Conservation (phyloP, 148 eudicot genomes). For the Euryodendron excelsum region DNA sequence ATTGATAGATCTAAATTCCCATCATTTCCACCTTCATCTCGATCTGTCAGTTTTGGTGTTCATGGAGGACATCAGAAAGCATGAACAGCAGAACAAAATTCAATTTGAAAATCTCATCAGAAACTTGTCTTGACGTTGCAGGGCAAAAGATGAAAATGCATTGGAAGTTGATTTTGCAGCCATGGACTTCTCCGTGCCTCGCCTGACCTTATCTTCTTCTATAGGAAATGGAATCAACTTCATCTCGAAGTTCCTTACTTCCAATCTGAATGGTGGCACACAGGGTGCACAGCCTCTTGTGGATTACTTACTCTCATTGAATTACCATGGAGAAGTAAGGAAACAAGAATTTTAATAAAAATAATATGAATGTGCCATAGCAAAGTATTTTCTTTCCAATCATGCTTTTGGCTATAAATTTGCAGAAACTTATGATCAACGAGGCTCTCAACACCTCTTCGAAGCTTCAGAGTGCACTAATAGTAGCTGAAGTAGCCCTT, state of each 20-base stretch:
- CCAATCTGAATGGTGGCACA: conserved; percentile 47
- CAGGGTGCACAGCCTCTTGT: conserved; percentile 63
- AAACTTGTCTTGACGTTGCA: conserved; percentile 26
- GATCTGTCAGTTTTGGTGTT: too few species aligned
- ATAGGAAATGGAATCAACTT: conserved; percentile 74
- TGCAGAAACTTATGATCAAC: conserved; percentile 87
- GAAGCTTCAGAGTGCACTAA: conserved; percentile 71
- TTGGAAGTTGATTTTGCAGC: conserved; percentile 91
- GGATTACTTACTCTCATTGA: conserved; percentile 63
- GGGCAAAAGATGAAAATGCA: conserved; percentile 90
- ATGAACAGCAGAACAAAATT: too few species aligned
- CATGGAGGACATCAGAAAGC: too few species aligned
- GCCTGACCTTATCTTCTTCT: conserved; percentile 63
- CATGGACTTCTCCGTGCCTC: conserved; percentile 57
- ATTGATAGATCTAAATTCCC: too few species aligned
- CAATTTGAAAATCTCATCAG: background rate
- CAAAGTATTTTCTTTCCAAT: background rate
- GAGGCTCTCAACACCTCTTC: conserved; percentile 64
- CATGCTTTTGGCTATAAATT: background rate
- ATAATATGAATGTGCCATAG: background rate
- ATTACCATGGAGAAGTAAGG: conserved; percentile 71
- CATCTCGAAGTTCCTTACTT: conserved; percentile 66
- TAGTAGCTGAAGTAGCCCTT: conserved; percentile 71
- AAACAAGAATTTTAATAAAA: background rate
- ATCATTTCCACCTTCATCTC: too few species aligned